Base-by-base conservation (phyloP, 192 early-diverging fungal species). In the Linderina pennispora region DNA sequence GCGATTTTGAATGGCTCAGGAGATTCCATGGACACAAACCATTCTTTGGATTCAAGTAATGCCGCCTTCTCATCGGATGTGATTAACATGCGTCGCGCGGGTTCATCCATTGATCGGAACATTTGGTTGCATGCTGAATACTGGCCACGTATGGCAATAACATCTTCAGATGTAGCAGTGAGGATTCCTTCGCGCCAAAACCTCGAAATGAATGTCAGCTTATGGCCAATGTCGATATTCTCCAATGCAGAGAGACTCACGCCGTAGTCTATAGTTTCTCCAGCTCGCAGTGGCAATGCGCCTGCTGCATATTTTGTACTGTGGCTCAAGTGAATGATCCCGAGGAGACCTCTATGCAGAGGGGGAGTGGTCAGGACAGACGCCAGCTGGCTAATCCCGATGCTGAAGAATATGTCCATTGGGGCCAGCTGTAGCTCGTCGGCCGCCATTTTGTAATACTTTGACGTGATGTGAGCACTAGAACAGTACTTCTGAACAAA, bases 141-240 rank as follows among this genome's bases (percentile, higher is more conserved):
- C 26, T 66, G 51, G 11, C 87, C 86, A 48, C 88, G 83, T 59
- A 82, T 84, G 59, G 94, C 66, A 66, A 97, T 91, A 9, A 75
- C 78, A 31, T 69, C 74, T 39, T 80, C 81, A 13, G 88, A 76
- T 53, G 87, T 81, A 48, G 90, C 75, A 14, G 91, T 54, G 8
- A 77, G 75, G 48, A 75, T 63, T 39, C 66, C 72, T 2, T 73
- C 62, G 33, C 80, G 76, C 18, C 70, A 62, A 18, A 88, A 62
- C 6, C 67, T 67, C 13, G 79, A 80, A 67, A 76, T 77, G 62
- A 91, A 82, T 48, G 83, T 80, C 9, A 94, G 74, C 38, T 82
- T 66, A 69, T 92, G 92, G 23, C 94, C 94, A 43, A 81, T 62
- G 9, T 87, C 80, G 18, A 65, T 83, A 67, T 93, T 94, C 42